Evolutionary conservation across 495 filamentous ascomycete species (phyloP), one percentile per base, ranked within the genome.

Genomic region (Copromyces sp.): DNA sequence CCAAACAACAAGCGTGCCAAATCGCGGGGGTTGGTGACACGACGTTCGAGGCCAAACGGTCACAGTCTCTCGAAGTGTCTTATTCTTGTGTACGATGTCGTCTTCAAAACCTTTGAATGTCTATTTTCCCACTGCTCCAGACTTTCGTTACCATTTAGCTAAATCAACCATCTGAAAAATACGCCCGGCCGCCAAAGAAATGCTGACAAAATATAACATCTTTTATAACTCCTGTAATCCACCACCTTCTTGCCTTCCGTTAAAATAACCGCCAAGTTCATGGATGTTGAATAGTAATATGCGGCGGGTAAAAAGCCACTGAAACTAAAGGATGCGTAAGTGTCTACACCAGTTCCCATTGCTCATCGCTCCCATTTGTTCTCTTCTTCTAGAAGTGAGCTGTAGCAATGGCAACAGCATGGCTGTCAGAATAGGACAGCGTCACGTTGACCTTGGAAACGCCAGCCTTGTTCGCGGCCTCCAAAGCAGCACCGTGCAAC

Each of bases 401-500:
- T 35, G 77, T 78, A 39, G 96, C 95, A 78, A 99, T 91, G 40
- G 95, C 95, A 74, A 97, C 92, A 69, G 95, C 93, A 81, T 98
- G 95, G 40, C 86, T 87, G 75, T 97, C 94, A 53, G 90, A 95
- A 80, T 99, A 96, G 73, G 94, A 96, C 77, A 99, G 97, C 78
- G 93, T 97, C 70, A 99, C 94, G 73, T 85, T 92, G 73, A 98
- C 90, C 38, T 87, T 86, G 84, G 96, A 97, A 17, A 97, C 88
- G 65, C 94, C 94, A 59, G 90, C 93, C 76, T 91, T 86, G 77
- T 91, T 90, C 9, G 95, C 96, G 47, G 92, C 93, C 69, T 86
- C 83, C 73, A 92, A 87, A 20, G 96, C 95, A 71, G 89, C 89
- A 77, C 95, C 96, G 76, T 94, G 90, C 47, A 99, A 88, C 94